A percentile compares a stretch with the other conserved stretches of the same genome.
These are phyloP conservation scores for Pezicula neosporulosa DNA, from an alignment of 2,329 filamentous ascomycete genomes.

Conservation along the genomic window DNA sequence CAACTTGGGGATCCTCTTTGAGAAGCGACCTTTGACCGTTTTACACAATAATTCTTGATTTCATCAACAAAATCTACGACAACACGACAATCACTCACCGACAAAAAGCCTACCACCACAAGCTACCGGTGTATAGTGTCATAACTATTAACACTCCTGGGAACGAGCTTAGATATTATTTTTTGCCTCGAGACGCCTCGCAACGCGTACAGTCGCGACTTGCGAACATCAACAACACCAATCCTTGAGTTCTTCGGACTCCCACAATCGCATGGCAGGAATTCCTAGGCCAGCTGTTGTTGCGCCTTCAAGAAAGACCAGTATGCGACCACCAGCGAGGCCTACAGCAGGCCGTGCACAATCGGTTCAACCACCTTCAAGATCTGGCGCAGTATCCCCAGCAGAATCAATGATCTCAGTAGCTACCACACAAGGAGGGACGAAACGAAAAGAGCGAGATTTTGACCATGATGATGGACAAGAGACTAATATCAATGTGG, in stretches of 20 bases:
- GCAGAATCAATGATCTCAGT: constrained; percentile 64
- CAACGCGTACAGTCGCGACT: constrained; percentile 1
- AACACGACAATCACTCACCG: constrained; percentile 3
- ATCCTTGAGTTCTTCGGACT: neutral
- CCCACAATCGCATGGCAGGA: constrained; percentile 44
- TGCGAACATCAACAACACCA: constrained; percentile 2
- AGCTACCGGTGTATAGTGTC: neutral
- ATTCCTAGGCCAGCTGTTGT: constrained; percentile 45
- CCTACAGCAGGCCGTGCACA: constrained; percentile 47
- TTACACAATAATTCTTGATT: neutral
- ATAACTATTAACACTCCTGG: neutral
- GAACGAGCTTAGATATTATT: neutral
- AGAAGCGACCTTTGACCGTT: neutral
- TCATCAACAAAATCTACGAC: constrained; percentile 4
- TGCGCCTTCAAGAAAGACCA: constrained; percentile 44
- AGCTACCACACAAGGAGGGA: constrained; percentile 46
- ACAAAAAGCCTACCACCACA: neutral
- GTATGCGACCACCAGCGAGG: constrained; percentile 50
- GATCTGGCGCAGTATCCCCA: constrained; percentile 51
- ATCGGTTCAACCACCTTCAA: constrained; percentile 27
- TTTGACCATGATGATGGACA: constrained; percentile 69
- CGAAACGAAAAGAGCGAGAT: constrained; percentile 85
- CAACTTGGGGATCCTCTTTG: neutral
- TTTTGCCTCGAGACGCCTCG: neutral
- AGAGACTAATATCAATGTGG: constrained; percentile 97